A percentile compares a stretch with the other conserved stretches of the same genome.
Evolutionary conservation across 2,329 filamentous ascomycete genomes (phyloP).

Genomic region (Beauveria sp.): DNA sequence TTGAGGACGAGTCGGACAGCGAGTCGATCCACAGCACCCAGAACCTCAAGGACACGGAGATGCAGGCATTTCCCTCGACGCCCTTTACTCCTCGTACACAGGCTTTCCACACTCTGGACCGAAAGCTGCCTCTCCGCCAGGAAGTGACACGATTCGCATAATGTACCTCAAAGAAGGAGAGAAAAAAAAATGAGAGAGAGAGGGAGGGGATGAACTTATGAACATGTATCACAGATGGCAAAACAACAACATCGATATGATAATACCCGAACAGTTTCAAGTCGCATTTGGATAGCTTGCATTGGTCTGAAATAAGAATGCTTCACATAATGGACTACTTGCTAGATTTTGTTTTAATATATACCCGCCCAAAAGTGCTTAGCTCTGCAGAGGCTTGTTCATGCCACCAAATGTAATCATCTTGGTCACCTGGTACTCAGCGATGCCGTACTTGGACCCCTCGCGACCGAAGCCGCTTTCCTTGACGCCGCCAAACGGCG

Average conservation of each 20-base stretch:
- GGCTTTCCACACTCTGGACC: constrained; percentile 57
- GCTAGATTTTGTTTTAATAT: background rate
- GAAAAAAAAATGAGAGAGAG: too few relatives aligned
- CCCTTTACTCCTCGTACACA: constrained; percentile 60
- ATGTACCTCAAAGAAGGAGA: background rate
- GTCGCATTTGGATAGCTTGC: background rate
- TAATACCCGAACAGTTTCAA: background rate
- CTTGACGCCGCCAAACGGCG: constrained; percentile 74
- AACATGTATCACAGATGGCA: background rate
- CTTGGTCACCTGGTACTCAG: constrained; percentile 70
- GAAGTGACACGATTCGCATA: background rate
- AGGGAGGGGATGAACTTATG: too few relatives aligned
- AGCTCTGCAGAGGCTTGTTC: constrained; percentile 46
- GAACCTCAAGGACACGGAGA: constrained; percentile 45
- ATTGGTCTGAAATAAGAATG: background rate
- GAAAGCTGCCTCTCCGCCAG: constrained; percentile 42
- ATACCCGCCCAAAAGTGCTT: background rate
- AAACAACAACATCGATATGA: background rate
- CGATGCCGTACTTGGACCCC: constrained; percentile 68
- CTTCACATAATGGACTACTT: background rate
- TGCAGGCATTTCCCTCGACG: constrained; percentile 40
- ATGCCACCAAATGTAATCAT: constrained; percentile 49
- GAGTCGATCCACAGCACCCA: constrained; percentile 22
- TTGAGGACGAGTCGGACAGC: constrained; percentile 33
- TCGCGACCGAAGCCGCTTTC: constrained; percentile 75